Percentiles rank a stretch among this genome's conserved stretches.
These are phyloP conservation scores for Exophiala lecanii-corni DNA, from an alignment of 2,329 filamentous ascomycete genomes.

Conservation along the genomic window DNA sequence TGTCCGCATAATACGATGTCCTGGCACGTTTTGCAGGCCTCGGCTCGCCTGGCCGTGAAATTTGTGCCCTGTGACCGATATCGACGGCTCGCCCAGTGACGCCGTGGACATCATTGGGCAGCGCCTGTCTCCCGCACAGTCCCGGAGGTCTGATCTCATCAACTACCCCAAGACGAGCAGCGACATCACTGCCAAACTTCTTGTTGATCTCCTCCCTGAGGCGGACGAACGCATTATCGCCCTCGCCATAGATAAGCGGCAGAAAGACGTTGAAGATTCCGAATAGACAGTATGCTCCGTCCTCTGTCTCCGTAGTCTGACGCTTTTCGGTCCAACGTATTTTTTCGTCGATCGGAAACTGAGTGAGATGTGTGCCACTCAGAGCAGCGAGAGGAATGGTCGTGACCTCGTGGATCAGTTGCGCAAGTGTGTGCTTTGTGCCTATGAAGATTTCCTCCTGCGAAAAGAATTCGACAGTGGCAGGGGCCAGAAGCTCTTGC, in stretches of 20 bases:
- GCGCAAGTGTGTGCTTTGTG: conserved; percentile 25
- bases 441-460: conserved; percentile 24
- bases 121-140: too few species aligned
- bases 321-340: conserved; percentile 26
- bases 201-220: conserved; percentile 17
- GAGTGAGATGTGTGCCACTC: conserved; percentile 11
- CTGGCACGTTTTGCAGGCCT: conserved; percentile 10
- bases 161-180: conserved; percentile 6
- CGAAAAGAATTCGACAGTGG: conserved; percentile 29
- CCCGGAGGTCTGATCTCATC: conserved; percentile 5
- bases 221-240: conserved; percentile 10
- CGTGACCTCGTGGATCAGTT: conserved; percentile 27
- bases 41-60: conserved; percentile 1
- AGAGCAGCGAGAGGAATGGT: conserved; percentile 23
- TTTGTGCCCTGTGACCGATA: conserved; percentile 4
- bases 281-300: conserved; percentile 27
- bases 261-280: conserved; percentile 27
- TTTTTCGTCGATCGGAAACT: conserved; percentile 25
- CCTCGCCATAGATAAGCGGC: conserved; percentile 21
- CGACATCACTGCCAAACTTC: conserved; percentile 7
- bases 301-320: conserved; percentile 26
- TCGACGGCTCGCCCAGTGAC: too few species aligned
- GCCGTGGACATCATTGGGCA: too few species aligned
- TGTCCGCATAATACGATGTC: conserved; percentile 7
- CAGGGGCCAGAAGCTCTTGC: conserved; percentile 28